phyloP scores from a whole-genome alignment of 306 rosid species.

The Acmispon strigosus region DNA sequence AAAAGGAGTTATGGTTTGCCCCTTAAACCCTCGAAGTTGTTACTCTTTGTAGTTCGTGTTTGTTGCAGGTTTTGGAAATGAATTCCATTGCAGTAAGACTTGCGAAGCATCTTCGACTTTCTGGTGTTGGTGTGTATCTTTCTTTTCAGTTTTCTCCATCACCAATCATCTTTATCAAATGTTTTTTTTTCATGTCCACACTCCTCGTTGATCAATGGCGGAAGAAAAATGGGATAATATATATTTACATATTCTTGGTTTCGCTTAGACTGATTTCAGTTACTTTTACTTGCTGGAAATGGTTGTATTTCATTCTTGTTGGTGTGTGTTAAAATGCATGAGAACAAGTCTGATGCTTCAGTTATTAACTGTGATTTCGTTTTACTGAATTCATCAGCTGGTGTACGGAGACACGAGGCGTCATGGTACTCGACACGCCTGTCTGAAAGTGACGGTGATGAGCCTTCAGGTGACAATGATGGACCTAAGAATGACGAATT shows the following conservation, averaged over 20 bases:
- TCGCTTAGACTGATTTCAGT: neutral
- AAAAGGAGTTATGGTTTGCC: too few relatives aligned
- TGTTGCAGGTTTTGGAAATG: slow-evolving; percentile 36
- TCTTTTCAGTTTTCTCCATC: neutral
- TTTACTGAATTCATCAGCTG: slow-evolving; percentile 28
- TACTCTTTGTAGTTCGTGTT: neutral
- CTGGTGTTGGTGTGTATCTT: slow-evolving; percentile 55
- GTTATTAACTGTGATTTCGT: slow-evolving; percentile 18
- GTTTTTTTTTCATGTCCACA: too few relatives aligned
- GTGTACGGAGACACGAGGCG: slow-evolving; percentile 31
- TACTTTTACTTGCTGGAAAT: neutral
- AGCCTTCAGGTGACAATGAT: slow-evolving; percentile 6
- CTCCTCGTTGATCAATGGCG: too few relatives aligned
- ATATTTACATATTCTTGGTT: too few relatives aligned
- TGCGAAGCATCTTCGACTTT: slow-evolving; percentile 39
- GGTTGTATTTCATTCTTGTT: neutral
- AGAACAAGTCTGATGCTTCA: neutral
- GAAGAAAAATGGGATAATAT: too few relatives aligned
- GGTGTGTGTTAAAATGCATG: neutral
- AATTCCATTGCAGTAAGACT: slow-evolving; percentile 41
- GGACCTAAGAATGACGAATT: slow-evolving; percentile 8
- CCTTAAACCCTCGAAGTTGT: slow-evolving; percentile 14
- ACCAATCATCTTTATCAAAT: too few relatives aligned
- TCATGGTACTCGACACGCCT: slow-evolving; percentile 40
- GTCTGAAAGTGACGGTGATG: slow-evolving; percentile 26